Evolutionary conservation across 768 basidiomycete species (phyloP).

Genomic region (Termitomyces sp.): DNA sequence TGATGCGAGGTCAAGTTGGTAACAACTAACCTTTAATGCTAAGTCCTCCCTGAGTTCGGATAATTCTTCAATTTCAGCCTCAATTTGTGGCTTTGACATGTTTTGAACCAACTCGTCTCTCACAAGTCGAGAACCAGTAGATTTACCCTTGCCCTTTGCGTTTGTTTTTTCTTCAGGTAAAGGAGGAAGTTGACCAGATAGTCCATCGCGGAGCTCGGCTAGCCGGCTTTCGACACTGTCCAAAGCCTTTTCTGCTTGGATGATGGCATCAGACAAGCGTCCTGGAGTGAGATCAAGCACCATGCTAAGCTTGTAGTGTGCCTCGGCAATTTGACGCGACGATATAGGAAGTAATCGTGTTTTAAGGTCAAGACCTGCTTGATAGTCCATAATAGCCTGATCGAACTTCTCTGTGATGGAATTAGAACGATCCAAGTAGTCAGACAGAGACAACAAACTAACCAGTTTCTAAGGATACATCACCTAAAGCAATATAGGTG

Average conservation of each 20-base stretch:
- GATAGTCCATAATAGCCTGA: constrained; percentile 88
- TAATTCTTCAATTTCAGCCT: constrained; percentile 78
- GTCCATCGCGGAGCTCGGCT: constrained; percentile 48
- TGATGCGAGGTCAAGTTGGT: background rate
- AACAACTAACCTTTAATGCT: constrained; percentile 64
- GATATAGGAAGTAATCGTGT: constrained; percentile 70
- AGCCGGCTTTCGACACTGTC: constrained; percentile 74
- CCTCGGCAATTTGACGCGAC: constrained; percentile 92
- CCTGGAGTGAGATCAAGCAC: constrained; percentile 90
- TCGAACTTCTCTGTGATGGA: constrained; percentile 82
- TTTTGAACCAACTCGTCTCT: constrained; percentile 54
- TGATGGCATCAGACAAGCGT: constrained; percentile 75
- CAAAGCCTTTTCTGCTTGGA: constrained; percentile 76
- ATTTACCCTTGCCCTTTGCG: constrained; percentile 73
- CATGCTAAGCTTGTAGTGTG: constrained; percentile 92
- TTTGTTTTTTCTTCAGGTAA: constrained; percentile 31
- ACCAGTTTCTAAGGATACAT: constrained; percentile 97
- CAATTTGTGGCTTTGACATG: constrained; percentile 74
- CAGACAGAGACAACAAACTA: constrained; percentile 32
- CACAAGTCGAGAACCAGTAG: constrained; percentile 37
- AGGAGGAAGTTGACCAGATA: constrained; percentile 35
- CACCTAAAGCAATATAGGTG: constrained; percentile 86
- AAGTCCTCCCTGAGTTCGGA: constrained; percentile 75
- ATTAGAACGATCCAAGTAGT: background rate
- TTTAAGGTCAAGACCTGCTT: constrained; percentile 73